Evolutionary conservation across 1,284 basidiomycete genomes (phyloP), one percentile per base, ranked within the genome.

Genomic region (Butyriboletus pseudospeciosus): DNA sequence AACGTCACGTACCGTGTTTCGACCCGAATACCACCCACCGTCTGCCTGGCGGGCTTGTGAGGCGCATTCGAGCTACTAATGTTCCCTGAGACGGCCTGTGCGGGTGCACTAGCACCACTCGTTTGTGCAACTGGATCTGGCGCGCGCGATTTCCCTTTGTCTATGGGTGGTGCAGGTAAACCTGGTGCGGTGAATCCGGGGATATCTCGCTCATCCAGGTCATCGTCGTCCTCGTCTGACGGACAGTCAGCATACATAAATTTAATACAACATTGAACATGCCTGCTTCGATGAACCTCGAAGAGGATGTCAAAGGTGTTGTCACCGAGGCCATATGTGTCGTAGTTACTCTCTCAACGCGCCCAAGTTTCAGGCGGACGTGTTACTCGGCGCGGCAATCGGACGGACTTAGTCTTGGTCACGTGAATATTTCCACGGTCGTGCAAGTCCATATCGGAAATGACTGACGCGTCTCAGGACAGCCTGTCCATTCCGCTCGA

Each of bases 1-100:
- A 28, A 20, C 3, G n/a, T 49, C 28, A 69, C 79, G 43, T 70
- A 90, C 88, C 94, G 82, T 50, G 90, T 91, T 73, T 97, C 94
- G 4, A 94, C 84, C 60, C 81, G 82, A 48, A 97, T 80, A n/a
- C 92, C 93, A 20, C 88, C 91, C 16, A 93, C 76, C 1, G 76
- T 87, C 63, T 83, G 80, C 53, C 88, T 79, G 55, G 79, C 68
- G 23, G 80, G 60, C 39, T 73, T 73, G 13, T 73, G 59, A 2
- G 73, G 60, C 34, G 66, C 64, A 50, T 74, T 74, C 8, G 78
- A 71, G 52, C 76, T 79, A 20, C 87, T 84, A 64, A 93, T 92
- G 59, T 85, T 86, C 17, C 92, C 91, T 0, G 87, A 86, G 8
- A 92, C 61, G 5, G 66, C 63, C 20, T 76, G 67, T 36, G 64